Base-by-base conservation (phyloP, 768 basidiomycete genomes). In the Scleroderma bovista region DNA sequence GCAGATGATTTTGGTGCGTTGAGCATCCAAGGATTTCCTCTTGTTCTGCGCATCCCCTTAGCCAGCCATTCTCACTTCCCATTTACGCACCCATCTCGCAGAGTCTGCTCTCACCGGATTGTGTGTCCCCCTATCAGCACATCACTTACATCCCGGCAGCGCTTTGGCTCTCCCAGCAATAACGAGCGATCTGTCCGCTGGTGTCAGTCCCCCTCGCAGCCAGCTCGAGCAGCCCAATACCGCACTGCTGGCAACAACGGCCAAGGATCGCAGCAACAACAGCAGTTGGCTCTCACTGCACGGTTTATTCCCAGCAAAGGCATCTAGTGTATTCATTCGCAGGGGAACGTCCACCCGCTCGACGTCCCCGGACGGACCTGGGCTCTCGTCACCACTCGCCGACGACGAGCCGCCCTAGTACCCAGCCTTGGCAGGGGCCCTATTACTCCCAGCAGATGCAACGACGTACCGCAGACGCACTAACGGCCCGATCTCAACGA, bases 61-160 rank as follows among this genome's bases (percentile, higher is more conserved):
- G 81, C 59, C 83, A 87, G 55, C 83, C 87, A 0, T 76, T 86
- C 1, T 90, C 86, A 2, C 73, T 89, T 16, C 88, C 88, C 37
- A 86, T 86, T 46, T 87, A 87, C 51, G 80, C 84, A 0, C 84
- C 83, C 12, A 68, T 80, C 38, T 83, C 83, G 1, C 78, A 83
- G 50, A 84, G 80, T 57, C 80, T 82, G n/a, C n/a, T n/a, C n/a
- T n/a, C n/a, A n/a, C n/a, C n/a, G n/a, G n/a, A n/a, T n/a, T n/a
- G n/a, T n/a, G n/a, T n/a, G n/a, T n/a, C n/a, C n/a, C n/a, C n/a
- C n/a, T n/a, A n/a, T n/a, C n/a, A n/a, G n/a, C n/a, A n/a, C n/a
- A n/a, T n/a, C n/a, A n/a, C n/a, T n/a, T n/a, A n/a, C n/a, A n/a
- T n/a, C n/a, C n/a, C n/a, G n/a, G n/a, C n/a, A n/a, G n/a, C n/a